Base-by-base conservation (phyloP, 805 yeast species). In the Ogataea siamensis region DNA sequence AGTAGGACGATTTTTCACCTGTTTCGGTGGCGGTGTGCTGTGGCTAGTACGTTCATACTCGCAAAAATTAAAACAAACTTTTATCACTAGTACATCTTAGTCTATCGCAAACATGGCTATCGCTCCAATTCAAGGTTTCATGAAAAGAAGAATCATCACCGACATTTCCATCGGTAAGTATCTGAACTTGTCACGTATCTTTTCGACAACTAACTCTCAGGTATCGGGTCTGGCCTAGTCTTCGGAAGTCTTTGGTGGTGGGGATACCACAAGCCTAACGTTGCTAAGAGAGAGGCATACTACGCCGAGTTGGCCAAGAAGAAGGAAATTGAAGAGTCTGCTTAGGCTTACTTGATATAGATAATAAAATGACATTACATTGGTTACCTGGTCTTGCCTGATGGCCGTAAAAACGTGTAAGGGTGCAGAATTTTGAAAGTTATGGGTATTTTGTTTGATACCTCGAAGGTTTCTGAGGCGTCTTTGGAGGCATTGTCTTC, bases 111-210 rank as follows among this genome's bases (percentile, higher is more conserved):
- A 29, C 30, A 83, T 80, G 83, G 83, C 88, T 64, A 73, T 86
- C 60, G 85, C 91, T 60, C 93, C 94, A 57, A 87, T 89, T 58
- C 76, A 81, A 38, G 96, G 96, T 52, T 70, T 83, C 46, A 74
- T 89, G 52, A 86, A 78, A 70, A 85, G 78, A 73, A 84, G 80
- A 69, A 77, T 86, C 65, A 72, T 81, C 60, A 76, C 83, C 52
- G 96, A 89, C 58, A 78, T 89, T 62, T 49, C 78, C 53, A 66
- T 82, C 49, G 95, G 93, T 45, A 73, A 78, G 66, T 74, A 22
- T 4, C 14, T 4, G 7, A 3, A 17, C 11, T 28, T 28, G 6
- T 17, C 13, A 8, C 6, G 20, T 18, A 18, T 11, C 21, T 17
- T 7, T 16, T 22, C 11, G 7, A 14, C 7, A 20, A 30, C 31